Percentiles rank a stretch among this genome's conserved stretches.
phyloP scores from a whole-genome alignment of 2,329 filamentous ascomycete genomes.

The Botryotinia calthae region DNA sequence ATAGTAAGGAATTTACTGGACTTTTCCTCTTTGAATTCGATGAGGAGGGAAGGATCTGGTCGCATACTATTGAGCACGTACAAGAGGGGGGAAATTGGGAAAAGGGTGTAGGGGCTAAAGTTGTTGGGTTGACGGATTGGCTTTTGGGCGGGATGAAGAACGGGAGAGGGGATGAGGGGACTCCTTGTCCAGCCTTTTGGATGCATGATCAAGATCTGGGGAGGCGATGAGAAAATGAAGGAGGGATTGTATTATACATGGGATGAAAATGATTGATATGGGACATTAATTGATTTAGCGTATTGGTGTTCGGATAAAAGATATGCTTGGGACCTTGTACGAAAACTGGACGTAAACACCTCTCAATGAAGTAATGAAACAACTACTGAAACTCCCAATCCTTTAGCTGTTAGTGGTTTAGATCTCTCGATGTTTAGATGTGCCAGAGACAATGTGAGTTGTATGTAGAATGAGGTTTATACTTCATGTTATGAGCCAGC shows the following conservation, averaged over 20 bases:
- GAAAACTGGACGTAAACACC: slow-evolving; percentile 2
- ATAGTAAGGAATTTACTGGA: slow-evolving; percentile 78
- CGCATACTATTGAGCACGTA: slow-evolving; percentile 91
- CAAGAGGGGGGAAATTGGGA: slow-evolving; percentile 84
- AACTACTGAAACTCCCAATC: not conserved
- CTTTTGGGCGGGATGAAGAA: slow-evolving; percentile 71
- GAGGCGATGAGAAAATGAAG: not conserved
- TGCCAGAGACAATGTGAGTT: not conserved
- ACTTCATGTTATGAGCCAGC: not conserved
- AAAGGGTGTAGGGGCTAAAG: slow-evolving; percentile 71
- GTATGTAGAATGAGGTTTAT: not conserved
- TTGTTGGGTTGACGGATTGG: slow-evolving; percentile 94
- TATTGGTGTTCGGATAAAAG: slow-evolving; percentile 8
- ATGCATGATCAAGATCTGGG: slow-evolving; percentile 3
- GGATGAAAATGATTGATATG: not conserved
- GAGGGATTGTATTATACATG: not conserved
- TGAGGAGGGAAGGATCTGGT: slow-evolving; percentile 74
- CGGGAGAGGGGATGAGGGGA: slow-evolving; percentile 30
- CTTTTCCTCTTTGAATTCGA: slow-evolving; percentile 97
- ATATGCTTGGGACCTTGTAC: not conserved
- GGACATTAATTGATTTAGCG: not conserved
- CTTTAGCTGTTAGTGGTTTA: not conserved
- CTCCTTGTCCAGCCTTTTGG: slow-evolving; percentile 37
- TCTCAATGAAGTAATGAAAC: slow-evolving; percentile 15
- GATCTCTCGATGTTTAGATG: not conserved